Evolutionary conservation across 2,329 filamentous ascomycete genomes (phyloP), one percentile per base, ranked within the genome.

Genomic region (Xylaria hypoxylon): DNA sequence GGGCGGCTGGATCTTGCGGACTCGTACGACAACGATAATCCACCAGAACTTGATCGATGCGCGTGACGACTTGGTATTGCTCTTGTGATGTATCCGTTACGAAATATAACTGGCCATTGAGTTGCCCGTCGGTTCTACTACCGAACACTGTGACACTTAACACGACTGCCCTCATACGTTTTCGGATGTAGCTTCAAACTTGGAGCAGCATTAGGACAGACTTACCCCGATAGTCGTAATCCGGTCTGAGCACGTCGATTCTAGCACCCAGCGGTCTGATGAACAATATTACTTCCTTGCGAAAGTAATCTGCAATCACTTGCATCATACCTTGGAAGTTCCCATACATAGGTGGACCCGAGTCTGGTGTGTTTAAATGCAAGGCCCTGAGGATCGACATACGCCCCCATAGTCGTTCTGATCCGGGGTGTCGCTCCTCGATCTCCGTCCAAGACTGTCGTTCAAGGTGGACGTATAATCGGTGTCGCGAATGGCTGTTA

Each of bases 291-390:
- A 60, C 45, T 52, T 60, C 57, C 8, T 50, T 60, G 2, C 44
- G 19, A 24, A 48, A 60, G 45, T 40, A 60, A n/a, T 60, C 57
- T 17, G 57, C 57, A 15, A 60, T 60, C 47, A 60, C 57, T 35
- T 60, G 59, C 31, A 56, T 28, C 52, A 56, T 56, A 3, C 35
- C 52, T 17, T 31, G 19, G 19, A 42, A 35, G 52, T 56, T 15
- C n/a, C 35, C 52, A 8, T 56, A 56, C 52, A 19, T 28, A 13
- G 52, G 52, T 8, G 35, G 52, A 10, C 52, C 52, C 33, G 52
- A 40, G 52, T 56, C 13, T 5, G 33, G 52, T 2, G 35, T 40
- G 22, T 56, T 56, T 19, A 56, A 26, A 26, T 26, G 28, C 8
- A 56, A 44, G 13, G 52, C 52, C 35, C 52, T 40, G 13, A 56